Evolutionary conservation across 1,139 yeast species (phyloP).

Genomic region (Blastobotrys capitulatus): DNA sequence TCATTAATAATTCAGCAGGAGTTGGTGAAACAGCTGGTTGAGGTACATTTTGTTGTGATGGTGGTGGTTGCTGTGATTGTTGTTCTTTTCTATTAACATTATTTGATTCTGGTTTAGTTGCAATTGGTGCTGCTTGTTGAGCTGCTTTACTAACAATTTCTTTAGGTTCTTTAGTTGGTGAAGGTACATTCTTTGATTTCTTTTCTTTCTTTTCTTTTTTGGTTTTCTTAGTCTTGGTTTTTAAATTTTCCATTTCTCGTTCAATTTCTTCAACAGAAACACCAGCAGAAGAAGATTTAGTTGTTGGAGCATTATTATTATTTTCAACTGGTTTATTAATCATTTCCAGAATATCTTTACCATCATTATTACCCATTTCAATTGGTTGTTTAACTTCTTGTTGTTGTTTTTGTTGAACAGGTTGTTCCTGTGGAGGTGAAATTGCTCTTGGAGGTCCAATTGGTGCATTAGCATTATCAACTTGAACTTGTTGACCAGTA

Average conservation of each 20-base stretch:
- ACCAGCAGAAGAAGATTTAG: neutral
- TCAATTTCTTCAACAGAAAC: conserved; percentile 4
- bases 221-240: conserved; percentile 2
- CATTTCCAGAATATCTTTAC: neutral
- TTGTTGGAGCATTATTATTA: neutral
- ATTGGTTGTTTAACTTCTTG: neutral
- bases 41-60: no score
- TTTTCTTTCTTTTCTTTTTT: conserved; percentile 5
- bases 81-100: no score
- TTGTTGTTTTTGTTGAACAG: neutral
- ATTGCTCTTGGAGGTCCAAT: neutral
- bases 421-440: neutral
- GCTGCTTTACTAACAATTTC: neutral
- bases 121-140: neutral
- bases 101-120: no score
- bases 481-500: no score
- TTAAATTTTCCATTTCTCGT: conserved; percentile 1
- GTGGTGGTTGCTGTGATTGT: no score
- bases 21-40: conserved; percentile 3
- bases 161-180: neutral
- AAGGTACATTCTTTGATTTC: neutral
- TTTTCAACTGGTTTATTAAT: neutral
- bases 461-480: no score
- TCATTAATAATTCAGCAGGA: neutral
- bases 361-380: neutral